phyloP scores from a whole-genome alignment of 306 rosid genomes.

The Dalbergia cochinchinensis region DNA sequence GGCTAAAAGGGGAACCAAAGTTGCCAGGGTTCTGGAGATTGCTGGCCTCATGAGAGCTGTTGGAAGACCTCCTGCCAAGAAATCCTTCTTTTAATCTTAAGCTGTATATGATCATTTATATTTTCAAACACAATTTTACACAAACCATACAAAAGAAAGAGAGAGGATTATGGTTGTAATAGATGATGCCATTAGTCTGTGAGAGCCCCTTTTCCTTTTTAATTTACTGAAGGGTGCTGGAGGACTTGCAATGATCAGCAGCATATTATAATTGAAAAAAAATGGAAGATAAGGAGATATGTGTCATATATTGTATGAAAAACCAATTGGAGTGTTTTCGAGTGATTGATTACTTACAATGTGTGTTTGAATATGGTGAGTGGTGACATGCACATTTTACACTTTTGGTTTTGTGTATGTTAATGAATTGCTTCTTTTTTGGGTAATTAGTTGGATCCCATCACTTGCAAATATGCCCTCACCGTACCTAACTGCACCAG shows the following conservation, averaged over 20 bases:
- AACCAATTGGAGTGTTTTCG: constrained; percentile 50
- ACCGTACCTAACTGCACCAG: constrained; percentile 33
- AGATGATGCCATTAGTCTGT: constrained; percentile 41
- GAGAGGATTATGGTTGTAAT: constrained; percentile 9
- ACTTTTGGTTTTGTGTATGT: constrained; percentile 50
- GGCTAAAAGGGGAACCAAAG: constrained; percentile 92
- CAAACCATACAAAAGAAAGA: neutral
- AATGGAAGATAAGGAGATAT: constrained; percentile 35
- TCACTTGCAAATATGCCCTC: constrained; percentile 32
- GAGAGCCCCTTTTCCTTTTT: constrained; percentile 53
- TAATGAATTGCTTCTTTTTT: constrained; percentile 31
- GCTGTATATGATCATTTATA: neutral
- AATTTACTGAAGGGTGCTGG: constrained; percentile 43
- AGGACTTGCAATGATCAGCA: constrained; percentile 44
- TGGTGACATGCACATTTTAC: constrained; percentile 42
- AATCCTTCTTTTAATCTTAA: constrained; percentile 72
- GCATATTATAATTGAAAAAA: constrained; percentile 26
- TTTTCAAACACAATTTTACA: constrained; percentile 31
- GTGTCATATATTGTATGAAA: constrained; percentile 34
- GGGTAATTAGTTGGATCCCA: constrained; percentile 29
- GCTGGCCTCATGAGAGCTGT: constrained; percentile 89
- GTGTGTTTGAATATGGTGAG: constrained; percentile 46
- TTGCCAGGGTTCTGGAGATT: constrained; percentile 77
- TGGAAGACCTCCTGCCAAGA: constrained; percentile 88
- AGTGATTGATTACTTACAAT: constrained; percentile 51